phyloP scores from a whole-genome alignment of 1,284 basidiomycete genomes.

The Puccinia novopanici region DNA sequence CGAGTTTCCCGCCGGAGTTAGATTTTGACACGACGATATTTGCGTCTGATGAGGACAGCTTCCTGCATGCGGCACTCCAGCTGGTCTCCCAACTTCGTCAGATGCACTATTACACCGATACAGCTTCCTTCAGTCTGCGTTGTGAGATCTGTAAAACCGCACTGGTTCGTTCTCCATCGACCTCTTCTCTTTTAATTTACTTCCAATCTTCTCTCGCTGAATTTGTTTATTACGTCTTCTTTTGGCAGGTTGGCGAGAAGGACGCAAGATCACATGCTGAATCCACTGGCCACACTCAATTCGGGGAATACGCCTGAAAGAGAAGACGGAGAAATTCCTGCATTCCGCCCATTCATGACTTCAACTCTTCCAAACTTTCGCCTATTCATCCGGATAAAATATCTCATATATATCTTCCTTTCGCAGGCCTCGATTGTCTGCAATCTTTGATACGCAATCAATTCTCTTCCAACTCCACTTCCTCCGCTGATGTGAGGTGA shows the following conservation, averaged over 20 bases:
- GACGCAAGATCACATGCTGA: slow-evolving; percentile 82
- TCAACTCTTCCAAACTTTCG: not conserved
- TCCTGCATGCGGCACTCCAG: slow-evolving; percentile 70
- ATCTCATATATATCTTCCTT: too few species aligned
- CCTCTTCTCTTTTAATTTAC: not conserved
- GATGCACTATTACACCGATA: slow-evolving; percentile 84
- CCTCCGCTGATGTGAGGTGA: too few species aligned
- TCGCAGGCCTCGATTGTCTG: too few species aligned
- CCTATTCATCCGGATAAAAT: not conserved
- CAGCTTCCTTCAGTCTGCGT: slow-evolving; percentile 75
- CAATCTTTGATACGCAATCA: too few species aligned
- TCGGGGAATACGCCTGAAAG: slow-evolving; percentile 71
- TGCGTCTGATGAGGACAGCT: slow-evolving; percentile 61
- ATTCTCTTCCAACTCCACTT: too few species aligned
- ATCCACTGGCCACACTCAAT: slow-evolving; percentile 79
- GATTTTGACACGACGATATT: slow-evolving; percentile 89
- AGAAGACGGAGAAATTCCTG: not conserved
- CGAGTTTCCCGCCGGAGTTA: slow-evolving; percentile 56
- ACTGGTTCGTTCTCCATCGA: not conserved
- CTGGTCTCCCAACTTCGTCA: slow-evolving; percentile 72
- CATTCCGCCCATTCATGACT: not conserved
- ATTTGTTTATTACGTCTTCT: not conserved
- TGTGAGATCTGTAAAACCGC: slow-evolving; percentile 67
- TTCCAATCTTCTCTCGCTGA: not conserved
- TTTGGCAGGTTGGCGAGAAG: slow-evolving; percentile 72